Evolutionary conservation across 2,329 filamentous ascomycete species (phyloP), one percentile per base, ranked within the genome.

Genomic region (Paecilomyces formosus): DNA sequence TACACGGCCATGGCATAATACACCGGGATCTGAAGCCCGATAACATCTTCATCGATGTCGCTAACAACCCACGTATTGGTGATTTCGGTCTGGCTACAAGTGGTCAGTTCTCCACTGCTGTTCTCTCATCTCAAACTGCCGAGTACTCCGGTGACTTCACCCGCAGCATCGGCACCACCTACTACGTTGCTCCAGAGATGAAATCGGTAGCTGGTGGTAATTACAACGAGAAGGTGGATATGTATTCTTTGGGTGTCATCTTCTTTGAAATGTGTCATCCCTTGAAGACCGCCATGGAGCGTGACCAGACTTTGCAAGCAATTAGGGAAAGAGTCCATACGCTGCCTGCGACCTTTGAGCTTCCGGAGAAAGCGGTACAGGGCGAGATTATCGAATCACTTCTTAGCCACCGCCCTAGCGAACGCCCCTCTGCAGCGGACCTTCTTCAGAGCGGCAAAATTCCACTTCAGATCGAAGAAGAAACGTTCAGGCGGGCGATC

Each of bases 181-280:
- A 94, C 58, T 99, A 99, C 68, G 89, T 96, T 58, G 94, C 94
- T 0, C 94, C 94, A 0, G 94, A 99, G 73, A 85, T 99, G 58
- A 86, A 89, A 60, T 91, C 90, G 1, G 83, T 83, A 5, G 86
- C 86, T 5, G 83, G 83, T 31, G 88, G 88, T 3, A 87, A 87
- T 61, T 97, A 97, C 71, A 95, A 90, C 60, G 87, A 90, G 58
- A 97, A 97, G 73, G 92, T 97, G 1, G 94, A 99, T 77, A 97
- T 99, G 93, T 99, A 94, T 71, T 97, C 93, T 0, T 81, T 99
- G 50, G 94, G 94, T 0, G 89, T 99, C 62, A 97, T 99, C 58
- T 96, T 99, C 76, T 97, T 97, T 65, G 94, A 99, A 74, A 99
- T 99, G 94, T 95, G 89, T 68, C 80, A 84, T 63, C 76, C 81